Base-by-base conservation (phyloP, 2,329 filamentous ascomycete species). In the Cladosporium colombiae region DNA sequence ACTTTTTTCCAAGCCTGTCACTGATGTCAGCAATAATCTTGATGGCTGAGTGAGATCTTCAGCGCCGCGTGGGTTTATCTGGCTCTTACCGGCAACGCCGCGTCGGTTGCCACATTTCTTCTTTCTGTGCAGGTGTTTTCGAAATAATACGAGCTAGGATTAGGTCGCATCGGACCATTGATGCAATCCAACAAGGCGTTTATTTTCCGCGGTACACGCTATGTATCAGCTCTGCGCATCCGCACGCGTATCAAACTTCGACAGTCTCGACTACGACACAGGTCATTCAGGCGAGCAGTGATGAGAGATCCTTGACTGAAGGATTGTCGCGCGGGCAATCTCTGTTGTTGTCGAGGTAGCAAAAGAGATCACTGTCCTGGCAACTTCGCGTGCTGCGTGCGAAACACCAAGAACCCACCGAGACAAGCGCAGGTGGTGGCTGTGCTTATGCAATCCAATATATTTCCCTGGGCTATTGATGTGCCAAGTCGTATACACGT, bases 341-440 rank as follows among this genome's bases (percentile, higher is more conserved):
- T 10, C 50, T 33, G 18, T 27, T 53, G n/a, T 27, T 31, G 50
- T 55, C 31, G 52, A 55, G 52, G n/a, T 33, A 21, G 52, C 52
- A 55, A 55, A 31, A 55, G 31, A 21, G 5, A 7, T 33, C 27
- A 55, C 52, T 46, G 29, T 55, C 29, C 52, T 21, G 18, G 29
- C 52, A 55, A 55, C 52, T 55, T 55, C 52, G 52, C 27, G 27
- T 55, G 27, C 31, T 55, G 27, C 13, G 29, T 33, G n/a, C 52
- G 29, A 55, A 55, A 55, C 52, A 21, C 4, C 52, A 11, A 46
- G 18, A n/a, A 46, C 40, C n/a, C 40, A 21, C n/a, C n/a, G 8
- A 46, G 40, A 21, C 40, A 46, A 21, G 7, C 18, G 37, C 18
- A 16, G 21, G 40, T 46, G 40, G 40, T 46, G 40, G 40, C 40